phyloP scores from a whole-genome alignment of 345 rosid species.

The Aegle marmelos region DNA sequence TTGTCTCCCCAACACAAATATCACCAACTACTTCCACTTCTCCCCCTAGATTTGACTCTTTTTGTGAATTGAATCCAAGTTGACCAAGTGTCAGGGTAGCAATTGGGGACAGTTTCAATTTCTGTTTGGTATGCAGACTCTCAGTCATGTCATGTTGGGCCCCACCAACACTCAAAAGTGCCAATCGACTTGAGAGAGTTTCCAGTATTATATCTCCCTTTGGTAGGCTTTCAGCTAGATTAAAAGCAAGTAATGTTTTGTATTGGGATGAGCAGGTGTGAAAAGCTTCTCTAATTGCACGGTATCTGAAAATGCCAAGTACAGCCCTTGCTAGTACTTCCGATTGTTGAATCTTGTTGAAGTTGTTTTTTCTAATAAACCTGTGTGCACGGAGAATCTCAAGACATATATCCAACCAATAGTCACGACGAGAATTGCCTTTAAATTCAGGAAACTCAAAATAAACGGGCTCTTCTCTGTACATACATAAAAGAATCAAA shows the following conservation, averaged over 20 bases:
- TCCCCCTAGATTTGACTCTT: constrained; percentile 39
- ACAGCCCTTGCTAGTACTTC: constrained; percentile 77
- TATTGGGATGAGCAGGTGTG: constrained; percentile 72
- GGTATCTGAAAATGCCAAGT: constrained; percentile 71
- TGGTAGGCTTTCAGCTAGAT: constrained; percentile 91
- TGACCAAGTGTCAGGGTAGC: constrained; percentile 55
- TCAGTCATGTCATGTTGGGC: constrained; percentile 30
- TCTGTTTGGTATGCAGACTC: constrained; percentile 44
- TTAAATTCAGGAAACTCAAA: constrained; percentile 93
- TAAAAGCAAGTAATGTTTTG: constrained; percentile 76
- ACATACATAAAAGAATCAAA: constrained; percentile 6
- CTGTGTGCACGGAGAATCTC: constrained; percentile 77
- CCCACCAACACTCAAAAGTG: constrained; percentile 40
- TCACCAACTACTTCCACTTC: constrained; percentile 50
- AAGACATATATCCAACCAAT: constrained; percentile 80
- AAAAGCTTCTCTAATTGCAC: constrained; percentile 78
- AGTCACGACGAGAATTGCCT: constrained; percentile 89
- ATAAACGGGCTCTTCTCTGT: constrained; percentile 75
- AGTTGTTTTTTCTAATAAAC: constrained; percentile 60
- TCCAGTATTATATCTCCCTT: constrained; percentile 76
- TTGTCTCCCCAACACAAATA: constrained; percentile 75
- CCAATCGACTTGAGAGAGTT: constrained; percentile 61
- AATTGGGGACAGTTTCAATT: constrained; percentile 48
- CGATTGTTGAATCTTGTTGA: constrained; percentile 57
- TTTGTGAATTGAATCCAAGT: constrained; percentile 60